These are phyloP conservation scores for Isatis lusitanica DNA, from an alignment of 441 rosid genomes.

Conservation along the genomic window DNA sequence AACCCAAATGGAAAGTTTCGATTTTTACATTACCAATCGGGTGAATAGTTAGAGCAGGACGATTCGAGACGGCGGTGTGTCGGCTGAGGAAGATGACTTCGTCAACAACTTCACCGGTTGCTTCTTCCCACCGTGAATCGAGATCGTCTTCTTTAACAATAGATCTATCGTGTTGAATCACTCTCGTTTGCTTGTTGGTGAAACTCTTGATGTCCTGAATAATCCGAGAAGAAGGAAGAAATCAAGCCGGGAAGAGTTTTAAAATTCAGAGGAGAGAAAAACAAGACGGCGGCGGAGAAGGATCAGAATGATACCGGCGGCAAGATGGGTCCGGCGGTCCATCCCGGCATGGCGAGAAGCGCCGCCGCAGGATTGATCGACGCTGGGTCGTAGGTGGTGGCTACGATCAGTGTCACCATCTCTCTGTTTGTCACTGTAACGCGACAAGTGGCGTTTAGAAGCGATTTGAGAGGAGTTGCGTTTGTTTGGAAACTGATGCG, in stretches of 20 bases:
- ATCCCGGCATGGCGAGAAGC: conserved; percentile 68
- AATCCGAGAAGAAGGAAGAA: not conserved
- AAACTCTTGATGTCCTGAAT: conserved; percentile 61
- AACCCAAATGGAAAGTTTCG: conserved; percentile 7
- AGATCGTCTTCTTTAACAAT: conserved; percentile 70
- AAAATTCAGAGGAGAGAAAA: not conserved
- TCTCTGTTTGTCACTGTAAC: conserved; percentile 23
- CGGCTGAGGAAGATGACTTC: conserved; percentile 83
- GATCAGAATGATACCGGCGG: conserved; percentile 41
- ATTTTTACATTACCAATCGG: conserved; percentile 52
- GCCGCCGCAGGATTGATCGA: conserved; percentile 83
- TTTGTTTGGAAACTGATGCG: conserved; percentile 19
- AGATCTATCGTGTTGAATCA: conserved; percentile 60
- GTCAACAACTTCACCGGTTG: conserved; percentile 69
- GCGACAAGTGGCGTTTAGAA: conserved; percentile 21
- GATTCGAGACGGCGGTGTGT: conserved; percentile 79
- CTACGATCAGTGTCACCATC: conserved; percentile 75
- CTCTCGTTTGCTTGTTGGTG: conserved; percentile 50
- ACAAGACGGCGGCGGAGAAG: not conserved
- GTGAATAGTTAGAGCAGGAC: conserved; percentile 79
- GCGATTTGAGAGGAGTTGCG: conserved; percentile 15
- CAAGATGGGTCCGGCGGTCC: conserved; percentile 47
- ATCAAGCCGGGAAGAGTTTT: not conserved
- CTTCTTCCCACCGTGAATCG: conserved; percentile 78
- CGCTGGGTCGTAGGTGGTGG: conserved; percentile 76